A percentile compares a stretch with the other conserved stretches of the same genome.
These are phyloP conservation scores for Backusella tuberculispora DNA, from an alignment of 192 early-diverging fungal genomes.

Conservation along the genomic window DNA sequence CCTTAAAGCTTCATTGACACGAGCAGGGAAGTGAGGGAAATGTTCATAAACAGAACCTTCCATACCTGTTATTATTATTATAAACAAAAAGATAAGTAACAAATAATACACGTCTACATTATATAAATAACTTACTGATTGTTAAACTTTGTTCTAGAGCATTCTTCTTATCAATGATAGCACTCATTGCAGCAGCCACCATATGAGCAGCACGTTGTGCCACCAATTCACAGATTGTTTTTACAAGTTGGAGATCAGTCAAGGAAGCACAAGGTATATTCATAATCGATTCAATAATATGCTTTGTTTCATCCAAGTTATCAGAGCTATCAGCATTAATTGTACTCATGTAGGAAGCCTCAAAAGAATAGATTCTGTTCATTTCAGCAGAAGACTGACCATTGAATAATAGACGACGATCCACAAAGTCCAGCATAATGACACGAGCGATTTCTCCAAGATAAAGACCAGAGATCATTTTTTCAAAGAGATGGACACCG, in stretches of 20 bases:
- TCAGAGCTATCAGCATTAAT: constrained; percentile 70
- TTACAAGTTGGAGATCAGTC: constrained; percentile 80
- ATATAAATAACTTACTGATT: constrained; percentile 37
- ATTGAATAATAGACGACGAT: constrained; percentile 78
- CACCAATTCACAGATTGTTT: constrained; percentile 78
- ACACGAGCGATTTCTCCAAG: constrained; percentile 87
- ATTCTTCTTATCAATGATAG: constrained; percentile 58
- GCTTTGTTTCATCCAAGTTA: constrained; percentile 65
- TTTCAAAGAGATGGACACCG: constrained; percentile 85
- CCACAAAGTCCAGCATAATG: constrained; percentile 79
- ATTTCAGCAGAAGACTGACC: constrained; percentile 65
- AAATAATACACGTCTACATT: not conserved
- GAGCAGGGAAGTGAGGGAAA: constrained; percentile 54
- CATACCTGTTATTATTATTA: constrained; percentile 44
- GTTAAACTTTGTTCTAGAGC: constrained; percentile 35
- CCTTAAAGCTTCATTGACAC: constrained; percentile 29
- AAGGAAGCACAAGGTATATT: constrained; percentile 67
- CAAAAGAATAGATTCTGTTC: constrained; percentile 75
- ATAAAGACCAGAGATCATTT: constrained; percentile 94
- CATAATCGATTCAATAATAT: constrained; percentile 76
- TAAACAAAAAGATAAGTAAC: not conserved
- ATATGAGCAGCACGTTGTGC: constrained; percentile 85
- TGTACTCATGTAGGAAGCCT: constrained; percentile 73
- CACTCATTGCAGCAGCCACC: constrained; percentile 69
- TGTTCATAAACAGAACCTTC: constrained; percentile 69